Percentiles rank a stretch among this genome's conserved stretches.
Conservation (phyloP, 179 eudicot species). For the Beta lomatogona region DNA sequence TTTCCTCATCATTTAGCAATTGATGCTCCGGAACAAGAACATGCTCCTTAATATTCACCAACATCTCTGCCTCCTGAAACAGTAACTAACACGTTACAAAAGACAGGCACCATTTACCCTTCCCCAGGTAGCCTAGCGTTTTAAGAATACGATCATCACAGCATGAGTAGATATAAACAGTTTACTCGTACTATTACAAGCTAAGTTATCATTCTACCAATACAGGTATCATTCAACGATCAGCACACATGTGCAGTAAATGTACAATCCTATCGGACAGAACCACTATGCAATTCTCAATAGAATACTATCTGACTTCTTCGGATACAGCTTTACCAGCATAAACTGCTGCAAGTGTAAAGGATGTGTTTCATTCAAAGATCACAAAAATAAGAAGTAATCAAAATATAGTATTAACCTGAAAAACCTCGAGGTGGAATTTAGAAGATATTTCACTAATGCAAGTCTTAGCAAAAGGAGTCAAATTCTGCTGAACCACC, state of each 20-base stretch:
- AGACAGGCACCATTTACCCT: not conserved
- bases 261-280: not conserved
- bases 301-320: not conserved
- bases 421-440: slow-evolving; percentile 89
- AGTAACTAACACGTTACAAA: not conserved
- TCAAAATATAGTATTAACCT: slow-evolving; percentile 42
- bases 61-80: slow-evolving; percentile 72
- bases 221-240: not conserved
- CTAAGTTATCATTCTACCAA: no score
- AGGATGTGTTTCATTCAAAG: not conserved
- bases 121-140: not conserved
- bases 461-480: slow-evolving; percentile 85
- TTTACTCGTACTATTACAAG: no score
- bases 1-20: slow-evolving; percentile 67
- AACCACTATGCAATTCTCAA: not conserved
- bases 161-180: not conserved
- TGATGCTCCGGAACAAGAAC: slow-evolving; percentile 90
- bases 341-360: not conserved
- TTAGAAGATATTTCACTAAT: slow-evolving; percentile 69
- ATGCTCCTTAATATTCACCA: slow-evolving; percentile 79
- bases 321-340: not conserved
- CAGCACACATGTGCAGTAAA: no score
- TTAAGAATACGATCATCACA: not conserved
- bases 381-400: not conserved
- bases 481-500: slow-evolving; percentile 81